Evolutionary conservation across 2,329 filamentous ascomycete genomes (phyloP), one percentile per base, ranked within the genome.

Genomic region (Mycosphaerelloides madeirae): DNA sequence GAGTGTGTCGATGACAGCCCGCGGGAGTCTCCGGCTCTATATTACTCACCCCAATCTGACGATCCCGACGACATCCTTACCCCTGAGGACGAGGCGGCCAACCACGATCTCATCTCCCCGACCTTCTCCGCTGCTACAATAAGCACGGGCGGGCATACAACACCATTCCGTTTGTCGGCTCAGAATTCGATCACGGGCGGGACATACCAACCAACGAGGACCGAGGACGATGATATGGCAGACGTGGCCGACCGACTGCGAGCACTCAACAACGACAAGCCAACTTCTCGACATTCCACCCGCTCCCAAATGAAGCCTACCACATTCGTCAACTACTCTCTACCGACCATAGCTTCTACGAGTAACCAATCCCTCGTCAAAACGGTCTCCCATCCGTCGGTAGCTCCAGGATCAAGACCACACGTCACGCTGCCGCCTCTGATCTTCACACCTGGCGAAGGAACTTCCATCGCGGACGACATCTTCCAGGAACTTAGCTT

Each of bases 81-180:
- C 3, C 41, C 46, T 6, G 36, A 38, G 15, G 43, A 47, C 20
- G 38, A 52, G 14, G 25, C 47, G 22, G 46, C 14, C 11, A 33
- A 34, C 37, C 49, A 55, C 39, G 56, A 55, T 35, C 45, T 61
- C 19, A 43, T 44, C 16, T 65, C 63, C 3, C 63, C 63, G 7
- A 61, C 60, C 11, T 63, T 65, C 47, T 59, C 56, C 25, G 60
- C 56, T 31, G 55, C 54, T 28, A 65, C 63, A 13, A 39, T 63
- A 18, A 62, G 58, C 48, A 60, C 60, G 11, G 52, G 44, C 19
- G 58, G 51, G 38, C 32, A 59, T 36, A 53, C 50, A 36, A 59
- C 56, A 18, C 58, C 60, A 22, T 57, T 53, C 45, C 55, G 53
- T 19, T 51, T 59, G 9, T 50, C 52, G 3, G 34, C 47, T 8